phyloP scores from a whole-genome alignment of 2,329 filamentous ascomycete genomes.

The Paraconiothyrium sp. region DNA sequence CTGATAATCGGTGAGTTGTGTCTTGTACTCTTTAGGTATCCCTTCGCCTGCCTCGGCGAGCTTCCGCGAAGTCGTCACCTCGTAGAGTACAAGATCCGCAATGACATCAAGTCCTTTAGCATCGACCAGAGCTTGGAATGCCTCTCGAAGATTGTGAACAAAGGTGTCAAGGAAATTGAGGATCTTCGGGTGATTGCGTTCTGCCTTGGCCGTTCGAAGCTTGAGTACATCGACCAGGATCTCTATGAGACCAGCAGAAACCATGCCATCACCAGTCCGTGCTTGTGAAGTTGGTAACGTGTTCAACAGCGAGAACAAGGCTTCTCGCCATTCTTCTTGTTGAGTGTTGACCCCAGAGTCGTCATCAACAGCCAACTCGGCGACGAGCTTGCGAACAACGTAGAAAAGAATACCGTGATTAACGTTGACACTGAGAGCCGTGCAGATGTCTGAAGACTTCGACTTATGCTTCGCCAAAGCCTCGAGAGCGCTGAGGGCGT shows the following conservation, averaged over 20 bases:
- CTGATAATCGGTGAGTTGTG: conserved; percentile 87
- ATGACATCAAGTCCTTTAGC: conserved; percentile 89
- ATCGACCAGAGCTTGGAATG: conserved; percentile 82
- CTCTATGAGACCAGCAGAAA: conserved; percentile 87
- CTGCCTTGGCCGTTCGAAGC: conserved; percentile 81
- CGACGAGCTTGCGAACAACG: conserved; percentile 87
- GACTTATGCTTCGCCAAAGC: conserved; percentile 82
- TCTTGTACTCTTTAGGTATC: conserved; percentile 76
- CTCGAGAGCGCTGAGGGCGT: conserved; percentile 82
- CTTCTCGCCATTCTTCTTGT: conserved; percentile 90
- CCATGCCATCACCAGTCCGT: conserved; percentile 82
- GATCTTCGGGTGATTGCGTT: conserved; percentile 83
- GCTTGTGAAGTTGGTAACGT: conserved; percentile 77
- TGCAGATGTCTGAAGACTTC: conserved; percentile 82
- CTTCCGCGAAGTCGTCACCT: conserved; percentile 75
- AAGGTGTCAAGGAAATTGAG: conserved; percentile 89
- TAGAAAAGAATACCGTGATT: conserved; percentile 97
- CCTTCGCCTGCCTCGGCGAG: conserved; percentile 75
- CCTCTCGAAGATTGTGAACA: conserved; percentile 84
- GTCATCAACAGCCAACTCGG: conserved; percentile 71
- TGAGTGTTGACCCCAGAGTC: conserved; percentile 65
- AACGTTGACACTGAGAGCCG: conserved; percentile 92
- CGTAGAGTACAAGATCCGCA: conserved; percentile 82
- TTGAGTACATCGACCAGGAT: conserved; percentile 89
- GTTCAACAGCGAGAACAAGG: conserved; percentile 86